phyloP scores from a whole-genome alignment of 257 asterid genomes.

The Solanum bukasovii region DNA sequence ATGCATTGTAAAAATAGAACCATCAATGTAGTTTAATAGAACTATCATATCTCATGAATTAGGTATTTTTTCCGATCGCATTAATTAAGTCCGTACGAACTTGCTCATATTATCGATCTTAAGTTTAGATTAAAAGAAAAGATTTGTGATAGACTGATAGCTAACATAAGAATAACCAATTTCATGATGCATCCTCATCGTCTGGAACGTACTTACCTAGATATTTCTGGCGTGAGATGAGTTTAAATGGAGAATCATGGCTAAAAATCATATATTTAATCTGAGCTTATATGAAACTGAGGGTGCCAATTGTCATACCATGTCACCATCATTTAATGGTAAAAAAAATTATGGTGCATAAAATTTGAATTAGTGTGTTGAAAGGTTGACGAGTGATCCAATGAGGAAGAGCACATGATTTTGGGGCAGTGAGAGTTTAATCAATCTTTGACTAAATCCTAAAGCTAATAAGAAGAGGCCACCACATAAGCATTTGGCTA shows the following conservation, averaged over 20 bases:
- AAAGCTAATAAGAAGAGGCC: conserved; percentile 2
- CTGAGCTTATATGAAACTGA: not conserved
- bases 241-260: not conserved
- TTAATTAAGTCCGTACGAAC: rapidly evolving
- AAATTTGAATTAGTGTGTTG: not conserved
- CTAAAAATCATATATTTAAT: not conserved
- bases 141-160: not conserved
- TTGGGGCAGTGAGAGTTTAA: not conserved
- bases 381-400: conserved; percentile 43
- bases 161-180: not conserved
- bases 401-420: conserved; percentile 50
- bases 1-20: not conserved
- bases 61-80: not conserved
- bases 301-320: not conserved
- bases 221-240: not conserved
- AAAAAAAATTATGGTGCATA: not conserved
- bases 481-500: not conserved
- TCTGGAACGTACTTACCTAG: not conserved
- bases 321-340: not conserved
- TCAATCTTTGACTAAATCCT: conserved; percentile 52
- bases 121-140: not conserved
- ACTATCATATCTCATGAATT: not conserved
- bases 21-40: not conserved
- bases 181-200: not conserved
- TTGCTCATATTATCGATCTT: not conserved